Evolutionary conservation across 2,329 filamentous ascomycete species (phyloP).

Genomic region (Aspergillus vadensis): DNA sequence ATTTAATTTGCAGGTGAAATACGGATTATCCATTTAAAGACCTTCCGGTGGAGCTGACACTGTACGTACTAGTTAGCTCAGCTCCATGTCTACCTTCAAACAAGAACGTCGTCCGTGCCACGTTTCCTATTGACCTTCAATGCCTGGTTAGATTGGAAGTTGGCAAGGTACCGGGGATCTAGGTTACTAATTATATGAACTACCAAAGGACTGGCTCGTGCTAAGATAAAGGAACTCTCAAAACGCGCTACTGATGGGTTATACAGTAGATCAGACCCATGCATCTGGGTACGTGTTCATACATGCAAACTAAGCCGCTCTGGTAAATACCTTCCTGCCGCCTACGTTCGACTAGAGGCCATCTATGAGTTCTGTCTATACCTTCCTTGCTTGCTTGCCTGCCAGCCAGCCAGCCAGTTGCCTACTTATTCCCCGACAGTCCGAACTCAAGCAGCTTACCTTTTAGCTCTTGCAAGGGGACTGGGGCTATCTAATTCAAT

Average conservation of each 20-base stretch:
- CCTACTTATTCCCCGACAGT: too few relatives aligned
- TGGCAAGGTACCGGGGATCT: neutral
- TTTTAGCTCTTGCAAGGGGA: neutral
- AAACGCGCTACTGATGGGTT: neutral
- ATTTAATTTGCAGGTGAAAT: neutral
- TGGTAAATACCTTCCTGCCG: neutral
- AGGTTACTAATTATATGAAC: too few relatives aligned
- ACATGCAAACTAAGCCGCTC: neutral
- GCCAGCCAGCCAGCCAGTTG: neutral
- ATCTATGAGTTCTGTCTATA: neutral
- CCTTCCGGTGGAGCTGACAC: too few relatives aligned
- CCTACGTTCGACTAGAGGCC: neutral
- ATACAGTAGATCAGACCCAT: neutral
- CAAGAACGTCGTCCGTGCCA: too few relatives aligned
- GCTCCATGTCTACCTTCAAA: too few relatives aligned
- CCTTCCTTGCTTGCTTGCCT: neutral
- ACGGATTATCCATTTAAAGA: too few relatives aligned
- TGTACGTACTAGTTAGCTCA: too few relatives aligned
- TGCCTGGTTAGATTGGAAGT: too few relatives aligned
- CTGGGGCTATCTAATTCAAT: neutral
- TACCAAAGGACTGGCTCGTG: too few relatives aligned
- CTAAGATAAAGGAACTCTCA: neutral
- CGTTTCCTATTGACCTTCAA: too few relatives aligned
- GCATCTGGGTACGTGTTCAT: constrained; percentile 1
- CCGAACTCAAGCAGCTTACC: too few relatives aligned